Evolutionary conservation across 441 rosid genomes (phyloP).

Genomic region (Eruca vesicaria): DNA sequence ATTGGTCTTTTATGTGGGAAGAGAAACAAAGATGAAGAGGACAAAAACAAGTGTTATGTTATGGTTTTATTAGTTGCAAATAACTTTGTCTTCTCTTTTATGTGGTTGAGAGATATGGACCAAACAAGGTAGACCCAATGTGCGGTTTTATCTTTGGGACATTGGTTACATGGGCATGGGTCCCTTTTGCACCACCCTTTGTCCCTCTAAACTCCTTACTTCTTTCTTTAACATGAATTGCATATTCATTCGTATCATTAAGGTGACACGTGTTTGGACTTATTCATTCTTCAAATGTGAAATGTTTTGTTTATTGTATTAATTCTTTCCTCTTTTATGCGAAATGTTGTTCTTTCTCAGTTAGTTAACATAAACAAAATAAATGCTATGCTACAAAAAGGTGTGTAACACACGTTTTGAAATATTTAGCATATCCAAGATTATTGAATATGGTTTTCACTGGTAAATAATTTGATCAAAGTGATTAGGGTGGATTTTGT

Average conservation of each 20-base stretch:
- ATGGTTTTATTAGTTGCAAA: constrained; percentile 36
- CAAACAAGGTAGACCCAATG: constrained; percentile 27
- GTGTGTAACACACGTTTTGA: not conserved
- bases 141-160: constrained; percentile 33
- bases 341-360: not conserved
- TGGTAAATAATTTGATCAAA: not conserved
- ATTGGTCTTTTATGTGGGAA: not conserved
- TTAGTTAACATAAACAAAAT: constrained; percentile 9
- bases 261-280: not conserved
- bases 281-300: constrained; percentile 16
- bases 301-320: not conserved
- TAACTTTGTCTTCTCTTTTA: constrained; percentile 14
- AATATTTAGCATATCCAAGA: not conserved
- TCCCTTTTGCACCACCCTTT: constrained; percentile 13
- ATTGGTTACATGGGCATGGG: constrained; percentile 16
- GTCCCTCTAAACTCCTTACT: constrained; percentile 16
- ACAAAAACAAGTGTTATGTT: constrained; percentile 24
- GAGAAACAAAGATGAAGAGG: constrained; percentile 20
- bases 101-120: constrained; percentile 32
- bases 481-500: constrained; percentile 5
- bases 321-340: not conserved
- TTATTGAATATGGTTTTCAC: not conserved
- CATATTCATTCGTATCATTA: not conserved
- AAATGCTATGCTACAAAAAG: not conserved
- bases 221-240: not conserved